Base-by-base conservation (phyloP, 179 eudicot genomes). In the Pouteria campechiana region DNA sequence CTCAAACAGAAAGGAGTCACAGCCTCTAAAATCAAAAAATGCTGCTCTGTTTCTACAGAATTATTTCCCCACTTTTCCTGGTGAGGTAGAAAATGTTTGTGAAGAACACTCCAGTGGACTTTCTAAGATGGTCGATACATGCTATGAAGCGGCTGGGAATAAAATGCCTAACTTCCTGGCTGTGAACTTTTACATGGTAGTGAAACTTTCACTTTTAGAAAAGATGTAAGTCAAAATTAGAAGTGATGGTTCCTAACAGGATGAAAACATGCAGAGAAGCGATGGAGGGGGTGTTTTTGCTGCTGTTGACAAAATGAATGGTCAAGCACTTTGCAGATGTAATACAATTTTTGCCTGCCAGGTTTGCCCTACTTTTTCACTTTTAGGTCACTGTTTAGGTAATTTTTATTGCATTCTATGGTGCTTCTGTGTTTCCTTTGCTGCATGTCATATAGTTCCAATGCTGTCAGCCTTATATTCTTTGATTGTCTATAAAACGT, bases 281-380 rank as follows among this genome's bases (percentile, higher is more conserved):
- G 92, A 90, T 48, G 92, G 92, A 58, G 96, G 88, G 29, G 98
- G 98, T 51, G 82, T 94, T 17, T 52, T 94, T 42, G 82, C 79
- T 41, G 98, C 94, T 33, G 96, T 82, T 20, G 98, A 90, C 57
- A 44, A 60, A 37, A 74, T 75, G 18, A 82, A 79, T 44, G 98
- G 98, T 23, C 74, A 77, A 39, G 73, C 75, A 30, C 41, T 77
- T 37, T 90, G 98, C 39, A 96, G 94, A 23, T 82, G 96, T 45
- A 45, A 49, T 36, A 69, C 32, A 36, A 69, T 90, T 56, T 48
- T 72, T 14, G 18, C 59, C 32, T 90, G 98, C 88, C 73, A 65
- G 94, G 98, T 90, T 39, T 48, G 76, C 30, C n/a, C n/a, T n/a
- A n/a, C n/a, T n/a, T n/a, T n/a, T n/a, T n/a, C n/a, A n/a, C n/a